These are phyloP conservation scores for Leucocoprinus leucothites DNA, from an alignment of 768 basidiomycete genomes.

Conservation along the genomic window DNA sequence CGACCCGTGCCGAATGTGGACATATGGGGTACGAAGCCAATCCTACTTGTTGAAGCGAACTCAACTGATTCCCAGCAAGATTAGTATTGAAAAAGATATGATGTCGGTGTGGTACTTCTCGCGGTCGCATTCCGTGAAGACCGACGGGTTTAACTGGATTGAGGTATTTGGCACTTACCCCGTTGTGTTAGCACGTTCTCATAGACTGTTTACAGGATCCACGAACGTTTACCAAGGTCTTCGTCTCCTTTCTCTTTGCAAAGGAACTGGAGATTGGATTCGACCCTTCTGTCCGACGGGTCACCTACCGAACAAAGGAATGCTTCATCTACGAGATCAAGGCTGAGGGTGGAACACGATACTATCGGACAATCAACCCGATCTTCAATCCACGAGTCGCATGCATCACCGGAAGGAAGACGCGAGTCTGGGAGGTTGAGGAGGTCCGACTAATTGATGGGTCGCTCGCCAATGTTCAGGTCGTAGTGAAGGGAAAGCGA, in stretches of 20 bases:
- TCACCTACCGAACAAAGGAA: neutral
- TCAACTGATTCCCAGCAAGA: neutral
- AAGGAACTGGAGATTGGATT: constrained; percentile 4
- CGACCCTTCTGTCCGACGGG: neutral
- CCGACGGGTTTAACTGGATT: neutral
- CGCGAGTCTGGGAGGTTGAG: constrained; percentile 15
- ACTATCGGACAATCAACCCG: neutral
- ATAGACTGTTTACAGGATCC: neutral
- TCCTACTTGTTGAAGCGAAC: fast-evolving
- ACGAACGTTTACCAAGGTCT: neutral
- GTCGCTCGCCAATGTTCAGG: neutral
- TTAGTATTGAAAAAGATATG: neutral
- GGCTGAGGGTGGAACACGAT: neutral
- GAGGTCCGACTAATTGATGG: neutral
- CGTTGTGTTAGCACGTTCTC: too few species aligned
- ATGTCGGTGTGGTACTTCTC: constrained; percentile 8
- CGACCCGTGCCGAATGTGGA: neutral
- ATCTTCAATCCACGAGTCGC: neutral
- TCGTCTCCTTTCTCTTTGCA: constrained; percentile 8
- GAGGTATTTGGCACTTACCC: neutral
- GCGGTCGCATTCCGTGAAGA: constrained; percentile 2
- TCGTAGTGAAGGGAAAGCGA: neutral
- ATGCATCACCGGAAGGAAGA: constrained; percentile 9
- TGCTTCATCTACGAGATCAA: neutral
- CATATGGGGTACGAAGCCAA: neutral